Evolutionary conservation across 2,329 filamentous ascomycete species (phyloP), one percentile per base, ranked within the genome.

Genomic region (Trichoderma polysporum): DNA sequence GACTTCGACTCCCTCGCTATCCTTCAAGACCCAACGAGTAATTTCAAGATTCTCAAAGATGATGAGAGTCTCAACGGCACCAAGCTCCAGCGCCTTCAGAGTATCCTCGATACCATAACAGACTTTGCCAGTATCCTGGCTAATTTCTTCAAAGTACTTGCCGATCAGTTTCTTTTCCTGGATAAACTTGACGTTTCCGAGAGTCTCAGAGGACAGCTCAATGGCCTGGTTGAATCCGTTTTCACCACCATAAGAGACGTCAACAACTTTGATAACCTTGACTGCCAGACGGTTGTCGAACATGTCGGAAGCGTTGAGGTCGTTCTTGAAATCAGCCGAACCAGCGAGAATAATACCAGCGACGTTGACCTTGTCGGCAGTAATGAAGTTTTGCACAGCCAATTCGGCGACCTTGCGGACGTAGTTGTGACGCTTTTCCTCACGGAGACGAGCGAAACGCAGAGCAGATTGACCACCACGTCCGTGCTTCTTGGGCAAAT

Each of bases 221-320:
- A 99, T 99, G 68, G 95, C 95, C 83, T 99, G 96, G 84, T 99
- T 99, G 87, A 99, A 99, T 54, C 95, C 95, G 84, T 98, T 98
- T 83, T 99, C 96, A 73, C 95, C 95, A 79, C 95, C 95, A 76
- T 99, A 99, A 15, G 94, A 98, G 52, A 99, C 96, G 79, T 99
- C 95, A 39, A 99, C 96, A 52, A 99, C 92, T 84, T 99, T 99
- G 87, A 99, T 98, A 76, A 99, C 95, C 86, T 99, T 99, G 78
- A 88, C 83, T 74, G 92, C 89, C 66, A 99, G 86, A 79, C 95
- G 94, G 76, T 90, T 86, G 79, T 99, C 95, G 80, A 99, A 99
- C 86, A 99, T 86, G 80, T 99, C 95, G 68, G 95, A 98, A 75
- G 92, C 92, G 82, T 98, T 98, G 63, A 99, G 86, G 77, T 99